Evolutionary conservation across 495 filamentous ascomycete species (phyloP).

Genomic region (Jackrogersella minutella): DNA sequence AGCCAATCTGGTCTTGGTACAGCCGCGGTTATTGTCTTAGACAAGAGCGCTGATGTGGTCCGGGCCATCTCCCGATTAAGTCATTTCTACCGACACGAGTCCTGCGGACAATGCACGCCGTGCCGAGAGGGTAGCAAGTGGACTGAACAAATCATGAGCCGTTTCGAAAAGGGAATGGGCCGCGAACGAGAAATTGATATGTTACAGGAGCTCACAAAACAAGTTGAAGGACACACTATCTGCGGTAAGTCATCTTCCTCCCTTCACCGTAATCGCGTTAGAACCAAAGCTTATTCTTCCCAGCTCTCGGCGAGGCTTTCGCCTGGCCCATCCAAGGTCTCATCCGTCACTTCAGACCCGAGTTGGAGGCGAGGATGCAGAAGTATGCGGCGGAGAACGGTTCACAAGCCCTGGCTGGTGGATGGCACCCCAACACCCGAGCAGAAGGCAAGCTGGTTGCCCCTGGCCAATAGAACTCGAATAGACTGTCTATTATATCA

Average conservation of each 20-base stretch:
- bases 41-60: constrained; percentile 95
- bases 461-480: constrained; percentile 76
- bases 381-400: constrained; percentile 74
- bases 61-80: constrained; percentile 90
- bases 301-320: constrained; percentile 93
- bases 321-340: constrained; percentile 98
- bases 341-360: constrained; percentile 96
- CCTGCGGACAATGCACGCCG: constrained; percentile 97
- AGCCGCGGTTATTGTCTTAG: constrained; percentile 99
- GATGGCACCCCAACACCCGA: constrained; percentile 80
- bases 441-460: constrained; percentile 84
- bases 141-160: constrained; percentile 98
- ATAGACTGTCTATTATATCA: constrained; percentile 15
- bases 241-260: constrained; percentile 69
- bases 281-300: constrained; percentile 9
- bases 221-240: constrained; percentile 98
- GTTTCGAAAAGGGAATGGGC: constrained; percentile 89
- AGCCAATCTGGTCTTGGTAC: constrained; percentile 95
- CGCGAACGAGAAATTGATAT: constrained; percentile 96
- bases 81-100: constrained; percentile 98
- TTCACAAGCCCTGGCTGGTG: constrained; percentile 77
- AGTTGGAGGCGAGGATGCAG: constrained; percentile 87
- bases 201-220: constrained; percentile 98
- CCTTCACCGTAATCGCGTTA: neutral
- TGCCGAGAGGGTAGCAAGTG: constrained; percentile 97